Evolutionary conservation across 305 asterid genomes (phyloP).

Genomic region (Fraxinus floribunda): DNA sequence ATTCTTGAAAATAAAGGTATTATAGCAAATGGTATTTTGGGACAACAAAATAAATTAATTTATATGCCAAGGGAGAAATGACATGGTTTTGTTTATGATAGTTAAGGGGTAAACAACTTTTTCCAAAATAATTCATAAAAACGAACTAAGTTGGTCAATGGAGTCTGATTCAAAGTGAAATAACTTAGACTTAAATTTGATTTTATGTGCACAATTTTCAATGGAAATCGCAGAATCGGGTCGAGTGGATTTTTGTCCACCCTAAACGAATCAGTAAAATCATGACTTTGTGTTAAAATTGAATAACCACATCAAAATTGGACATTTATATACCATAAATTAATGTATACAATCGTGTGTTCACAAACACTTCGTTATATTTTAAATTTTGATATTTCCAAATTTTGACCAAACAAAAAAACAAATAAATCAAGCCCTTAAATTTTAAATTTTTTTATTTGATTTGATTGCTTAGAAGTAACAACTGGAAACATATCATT

Average conservation of each 20-base stretch:
- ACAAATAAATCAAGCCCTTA: background rate
- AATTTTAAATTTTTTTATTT: too few relatives aligned
- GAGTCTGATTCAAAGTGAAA: background rate
- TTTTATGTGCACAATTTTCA: background rate
- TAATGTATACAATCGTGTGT: background rate
- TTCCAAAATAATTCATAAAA: background rate
- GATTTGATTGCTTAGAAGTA: background rate
- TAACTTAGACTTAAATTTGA: background rate
- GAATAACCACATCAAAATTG: background rate
- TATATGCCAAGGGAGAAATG: background rate
- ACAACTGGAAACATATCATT: background rate
- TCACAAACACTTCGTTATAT: background rate
- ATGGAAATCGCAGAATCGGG: too few relatives aligned
- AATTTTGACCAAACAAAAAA: background rate
- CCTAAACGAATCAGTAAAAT: background rate
- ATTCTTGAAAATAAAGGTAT: background rate
- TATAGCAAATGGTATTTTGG: background rate
- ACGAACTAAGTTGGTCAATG: background rate
- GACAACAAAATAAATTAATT: background rate
- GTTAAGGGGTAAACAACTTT: background rate
- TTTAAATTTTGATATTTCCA: too few relatives aligned
- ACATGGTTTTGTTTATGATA: background rate
- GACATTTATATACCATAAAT: background rate
- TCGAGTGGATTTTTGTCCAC: background rate
- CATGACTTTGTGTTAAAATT: background rate